Evolutionary conservation across 2,329 filamentous ascomycete genomes (phyloP), one percentile per base, ranked within the genome.

Genomic region (Penicillium rolfsii): DNA sequence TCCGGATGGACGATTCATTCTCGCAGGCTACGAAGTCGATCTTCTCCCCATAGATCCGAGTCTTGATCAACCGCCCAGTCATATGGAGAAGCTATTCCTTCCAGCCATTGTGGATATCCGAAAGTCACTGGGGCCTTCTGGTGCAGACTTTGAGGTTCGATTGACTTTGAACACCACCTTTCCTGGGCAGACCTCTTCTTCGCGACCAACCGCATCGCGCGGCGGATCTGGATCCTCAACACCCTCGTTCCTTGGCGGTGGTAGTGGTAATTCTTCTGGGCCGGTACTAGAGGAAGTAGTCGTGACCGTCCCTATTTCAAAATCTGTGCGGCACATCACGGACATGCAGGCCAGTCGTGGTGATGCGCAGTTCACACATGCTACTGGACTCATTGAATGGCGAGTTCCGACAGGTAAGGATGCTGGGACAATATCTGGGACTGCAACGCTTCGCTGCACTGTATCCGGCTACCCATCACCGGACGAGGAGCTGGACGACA

Each of bases 21-120:
- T 99, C 19, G 93, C 93, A 35, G 93, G 93, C 24, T 99, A 99
- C 73, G 94, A 97, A 76, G 92, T 96, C 22, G 91, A 99, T 75
- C 79, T 99, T 24, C 82, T 98, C 12, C 93, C 93, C 0, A 85
- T 89, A 53, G 84, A 87, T 16, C 83, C 81, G 66, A 82, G 84
- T 22, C 84, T 85, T 67, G 82, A 82, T 55, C 81, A 84, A 19
- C 84, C 79, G 57, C 77, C 85, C 1, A 84, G 78, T 57, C 80
- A 71, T 41, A 76, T 81, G 57, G 86, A 86, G 61, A 88, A 85
- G 67, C 81, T 98, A 14, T 92, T 93, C 72, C 79, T 98, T 5
- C 95, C 95, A 0, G 89, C 95, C 3, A 87, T 84, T 52, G 82
- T 97, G 54, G 91, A 96, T 71, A 86, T 98, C 52, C 90, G 89